Conservation (phyloP, 768 basidiomycete species). For the Lentinus tigrinus region DNA sequence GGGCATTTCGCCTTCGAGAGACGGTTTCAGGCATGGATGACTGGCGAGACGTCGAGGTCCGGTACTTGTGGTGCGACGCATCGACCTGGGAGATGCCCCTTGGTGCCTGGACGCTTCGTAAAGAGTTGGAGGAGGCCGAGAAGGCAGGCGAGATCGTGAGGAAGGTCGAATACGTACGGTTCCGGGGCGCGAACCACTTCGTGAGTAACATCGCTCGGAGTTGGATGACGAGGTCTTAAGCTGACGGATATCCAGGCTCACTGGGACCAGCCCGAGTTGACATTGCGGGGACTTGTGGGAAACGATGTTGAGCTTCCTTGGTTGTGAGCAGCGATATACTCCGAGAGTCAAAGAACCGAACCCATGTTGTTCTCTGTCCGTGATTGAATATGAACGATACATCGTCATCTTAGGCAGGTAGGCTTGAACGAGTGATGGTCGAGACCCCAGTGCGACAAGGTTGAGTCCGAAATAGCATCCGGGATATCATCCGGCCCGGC, state of each 20-base stretch:
- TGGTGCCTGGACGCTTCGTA: neutral
- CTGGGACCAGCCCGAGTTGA: conserved; percentile 18
- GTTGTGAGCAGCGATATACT: neutral
- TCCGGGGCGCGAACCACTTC: conserved; percentile 18
- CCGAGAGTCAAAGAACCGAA: neutral
- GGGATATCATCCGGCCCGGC: too few species aligned
- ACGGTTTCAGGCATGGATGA: neutral
- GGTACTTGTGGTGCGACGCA: neutral
- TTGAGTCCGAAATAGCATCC: too few species aligned
- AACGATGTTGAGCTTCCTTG: neutral
- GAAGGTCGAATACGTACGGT: neutral
- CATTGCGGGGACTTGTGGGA: conserved; percentile 5
- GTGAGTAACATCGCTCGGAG: conserved; percentile 4
- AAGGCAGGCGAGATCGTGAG: neutral
- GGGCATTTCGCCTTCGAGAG: neutral
- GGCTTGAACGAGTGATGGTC: too few species aligned
- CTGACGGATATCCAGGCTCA: conserved; percentile 10
- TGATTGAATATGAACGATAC: too few species aligned
- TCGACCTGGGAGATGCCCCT: conserved; percentile 6
- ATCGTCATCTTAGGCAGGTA: too few species aligned
- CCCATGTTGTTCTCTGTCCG: too few species aligned
- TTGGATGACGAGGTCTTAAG: neutral
- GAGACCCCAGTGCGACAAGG: too few species aligned
- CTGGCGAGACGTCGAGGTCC: neutral
- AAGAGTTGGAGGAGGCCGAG: neutral